phyloP scores from a whole-genome alignment of 371 early-diverging fungal species.

The Rhizomucor pusillus region DNA sequence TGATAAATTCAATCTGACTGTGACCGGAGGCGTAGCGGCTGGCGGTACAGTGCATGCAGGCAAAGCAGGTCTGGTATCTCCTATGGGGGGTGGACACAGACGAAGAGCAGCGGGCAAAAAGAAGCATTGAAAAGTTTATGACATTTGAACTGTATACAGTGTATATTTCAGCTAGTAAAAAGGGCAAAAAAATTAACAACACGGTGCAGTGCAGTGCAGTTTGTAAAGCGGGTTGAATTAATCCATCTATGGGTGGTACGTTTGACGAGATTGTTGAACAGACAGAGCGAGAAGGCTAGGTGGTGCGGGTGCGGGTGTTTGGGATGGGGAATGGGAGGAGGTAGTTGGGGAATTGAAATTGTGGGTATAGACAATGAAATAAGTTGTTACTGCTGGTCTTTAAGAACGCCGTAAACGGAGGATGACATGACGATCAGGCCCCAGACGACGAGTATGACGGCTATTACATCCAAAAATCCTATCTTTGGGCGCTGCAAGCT shows the following conservation, averaged over 20 bases:
- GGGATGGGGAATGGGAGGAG: not conserved
- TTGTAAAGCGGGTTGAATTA: no score
- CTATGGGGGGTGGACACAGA: constrained; percentile 6
- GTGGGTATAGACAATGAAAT: constrained; percentile 1
- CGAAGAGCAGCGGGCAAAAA: not conserved
- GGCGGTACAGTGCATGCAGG: constrained; percentile 4
- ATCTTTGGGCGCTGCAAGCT: constrained; percentile 7
- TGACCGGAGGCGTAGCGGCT: constrained; percentile 13
- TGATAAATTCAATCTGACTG: constrained; percentile 47
- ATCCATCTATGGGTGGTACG: not conserved
- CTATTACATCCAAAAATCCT: constrained; percentile 23
- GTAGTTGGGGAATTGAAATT: not conserved
- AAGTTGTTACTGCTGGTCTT: constrained; percentile 6
- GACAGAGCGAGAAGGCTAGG: not conserved
- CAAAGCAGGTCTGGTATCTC: constrained; percentile 6
- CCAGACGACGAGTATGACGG: constrained; percentile 32
- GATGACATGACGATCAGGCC: constrained; percentile 40
- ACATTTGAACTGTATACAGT: not conserved
- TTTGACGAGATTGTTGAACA: not conserved
- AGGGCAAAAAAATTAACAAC: not conserved
- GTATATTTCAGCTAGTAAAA: not conserved
- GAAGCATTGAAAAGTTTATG: not conserved
- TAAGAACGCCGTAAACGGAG: constrained; percentile 24
- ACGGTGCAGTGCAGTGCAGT: not conserved
- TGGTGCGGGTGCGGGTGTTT: not conserved